Conservation (phyloP, 495 filamentous ascomycete species). For the Glarea lozoyensis region DNA sequence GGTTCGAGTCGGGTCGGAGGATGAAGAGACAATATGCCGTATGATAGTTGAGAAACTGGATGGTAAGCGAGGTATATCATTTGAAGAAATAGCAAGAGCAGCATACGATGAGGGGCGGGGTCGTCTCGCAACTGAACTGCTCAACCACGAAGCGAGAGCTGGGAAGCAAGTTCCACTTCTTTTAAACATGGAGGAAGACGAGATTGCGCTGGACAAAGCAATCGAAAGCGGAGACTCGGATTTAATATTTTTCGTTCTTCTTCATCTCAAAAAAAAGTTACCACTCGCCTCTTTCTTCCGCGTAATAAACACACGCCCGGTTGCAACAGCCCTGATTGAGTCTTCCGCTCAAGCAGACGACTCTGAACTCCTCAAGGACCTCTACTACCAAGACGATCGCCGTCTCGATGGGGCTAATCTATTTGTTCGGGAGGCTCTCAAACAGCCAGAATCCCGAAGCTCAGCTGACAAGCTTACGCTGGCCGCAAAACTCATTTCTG, state of each 20-base stretch:
- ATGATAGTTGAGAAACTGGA: conserved; percentile 79
- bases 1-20: conserved; percentile 72
- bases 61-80: conserved; percentile 85
- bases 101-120: conserved; percentile 91
- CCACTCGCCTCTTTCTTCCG: conserved; percentile 89
- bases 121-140: conserved; percentile 74
- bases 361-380: conserved; percentile 77
- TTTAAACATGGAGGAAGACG: conserved; percentile 91
- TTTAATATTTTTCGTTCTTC: conserved; percentile 78
- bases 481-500: conserved; percentile 69
- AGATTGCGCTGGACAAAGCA: conserved; percentile 91
- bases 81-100: conserved; percentile 87
- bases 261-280: conserved; percentile 83
- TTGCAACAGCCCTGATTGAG: conserved; percentile 85
- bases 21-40: conserved; percentile 81
- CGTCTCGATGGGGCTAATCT: conserved; percentile 82
- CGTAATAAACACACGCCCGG: conserved; percentile 76
- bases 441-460: conserved; percentile 50
- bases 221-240: conserved; percentile 94
- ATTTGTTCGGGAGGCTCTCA: conserved; percentile 71
- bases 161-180: conserved; percentile 94
- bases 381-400: conserved; percentile 97
- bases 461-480: conserved; percentile 74
- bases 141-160: conserved; percentile 88
- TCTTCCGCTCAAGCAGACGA: conserved; percentile 70